Base-by-base conservation (phyloP, 2,329 filamentous ascomycete genomes). In the Aspergillus unguis region DNA sequence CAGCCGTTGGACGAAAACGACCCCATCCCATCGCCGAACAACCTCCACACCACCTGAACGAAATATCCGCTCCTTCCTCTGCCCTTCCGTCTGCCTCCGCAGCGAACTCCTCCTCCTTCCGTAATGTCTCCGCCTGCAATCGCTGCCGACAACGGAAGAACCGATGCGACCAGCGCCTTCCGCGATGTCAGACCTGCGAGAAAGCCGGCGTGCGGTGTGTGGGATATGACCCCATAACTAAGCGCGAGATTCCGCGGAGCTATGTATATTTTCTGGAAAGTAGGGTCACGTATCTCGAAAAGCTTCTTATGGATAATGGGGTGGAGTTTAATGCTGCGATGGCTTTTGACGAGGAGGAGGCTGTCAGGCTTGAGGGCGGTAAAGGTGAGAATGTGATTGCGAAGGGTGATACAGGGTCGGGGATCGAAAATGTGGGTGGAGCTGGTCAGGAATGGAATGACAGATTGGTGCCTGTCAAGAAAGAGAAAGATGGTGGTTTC, bases 241-340 rank as follows among this genome's bases (percentile, higher is more conserved):
- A 96, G 79, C 86, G 89, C 67, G 91, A 96, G 74, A 96, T 97
- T 53, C 92, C 92, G 45, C 83, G 92, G 72, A 86, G 83, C 71
- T 97, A 97, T 76, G 90, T 97, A 44, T 96, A 88, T 74, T 97
- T 96, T 69, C 85, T 97, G 54, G 92, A 97, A 71, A 89, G 87
- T 28, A 82, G 92, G 54, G 84, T 96, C 50, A 82, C 85, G 56
- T 89, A 94, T 72, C 83, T 97, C 29, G 92, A 97, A 71, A 80
- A 80, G 32, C 75, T 94, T 35, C 80, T 97, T 45, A 76, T 78
- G 40, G 78, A 84, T 31, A 84, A 91, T 64, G 80, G 81, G 41
- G 83, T 96, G 53, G 59, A 84, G 10, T 94, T 88, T 63, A 86
- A 88, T 11, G 81, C 87, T 0, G 84, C 89, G 5, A 77, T 82